These are phyloP conservation scores for Magnusiomyces suaveolens DNA, from an alignment of 1,139 yeast genomes.

Conservation along the genomic window DNA sequence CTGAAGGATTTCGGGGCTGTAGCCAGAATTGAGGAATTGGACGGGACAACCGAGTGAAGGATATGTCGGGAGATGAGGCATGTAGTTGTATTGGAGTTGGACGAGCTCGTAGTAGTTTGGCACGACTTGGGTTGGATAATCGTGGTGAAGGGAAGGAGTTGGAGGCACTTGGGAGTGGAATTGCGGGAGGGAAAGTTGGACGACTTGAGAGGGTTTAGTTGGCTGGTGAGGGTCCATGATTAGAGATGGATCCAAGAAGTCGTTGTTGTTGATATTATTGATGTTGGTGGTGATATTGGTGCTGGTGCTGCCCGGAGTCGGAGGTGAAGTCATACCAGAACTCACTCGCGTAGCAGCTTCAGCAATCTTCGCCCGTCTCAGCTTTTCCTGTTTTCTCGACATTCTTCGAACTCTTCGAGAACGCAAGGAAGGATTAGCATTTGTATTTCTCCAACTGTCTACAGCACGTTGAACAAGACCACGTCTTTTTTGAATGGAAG, in stretches of 20 bases:
- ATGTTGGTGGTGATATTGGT: neutral
- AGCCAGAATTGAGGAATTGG: too few species aligned
- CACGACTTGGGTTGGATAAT: too few species aligned
- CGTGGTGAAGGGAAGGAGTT: too few species aligned
- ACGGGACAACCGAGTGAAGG: too few species aligned
- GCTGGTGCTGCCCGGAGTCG: neutral
- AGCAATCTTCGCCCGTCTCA: neutral
- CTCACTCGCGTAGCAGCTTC: neutral
- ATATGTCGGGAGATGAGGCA: too few species aligned
- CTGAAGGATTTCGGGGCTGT: too few species aligned
- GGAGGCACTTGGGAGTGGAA: too few species aligned
- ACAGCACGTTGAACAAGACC: conserved; percentile 44
- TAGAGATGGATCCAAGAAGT: neutral
- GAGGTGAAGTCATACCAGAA: neutral
- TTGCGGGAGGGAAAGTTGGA: too few species aligned
- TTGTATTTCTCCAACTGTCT: conserved; percentile 41
- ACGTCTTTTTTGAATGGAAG: conserved; percentile 34
- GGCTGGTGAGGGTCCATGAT: neutral
- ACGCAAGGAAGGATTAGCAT: conserved; percentile 34
- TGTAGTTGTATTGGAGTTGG: too few species aligned
- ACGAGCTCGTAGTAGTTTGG: too few species aligned
- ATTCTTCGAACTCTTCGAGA: conserved; percentile 34
- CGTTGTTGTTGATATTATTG: neutral
- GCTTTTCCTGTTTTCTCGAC: neutral
- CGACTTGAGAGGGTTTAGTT: too few species aligned